Evolutionary conservation across 208 protist species (phyloP).

Genomic region (Leishmania aethiopica): DNA sequence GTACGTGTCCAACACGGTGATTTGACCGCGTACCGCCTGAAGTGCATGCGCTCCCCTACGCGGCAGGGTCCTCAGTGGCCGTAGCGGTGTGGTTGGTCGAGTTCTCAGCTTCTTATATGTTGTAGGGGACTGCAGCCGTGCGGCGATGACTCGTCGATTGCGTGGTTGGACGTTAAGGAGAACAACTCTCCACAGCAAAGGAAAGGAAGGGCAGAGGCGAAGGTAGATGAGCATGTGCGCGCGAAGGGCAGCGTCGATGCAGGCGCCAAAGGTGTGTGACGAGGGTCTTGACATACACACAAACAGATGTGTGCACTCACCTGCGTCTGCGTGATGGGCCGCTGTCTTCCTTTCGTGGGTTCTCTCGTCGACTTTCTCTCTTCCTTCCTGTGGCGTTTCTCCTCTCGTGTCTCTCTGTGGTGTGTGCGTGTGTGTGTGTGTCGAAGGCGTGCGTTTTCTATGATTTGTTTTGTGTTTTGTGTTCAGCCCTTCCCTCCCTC

Average conservation of each 20-base stretch:
- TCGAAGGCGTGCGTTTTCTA: too few species aligned
- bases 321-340: neutral
- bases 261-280: neutral
- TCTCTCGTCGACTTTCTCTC: neutral
- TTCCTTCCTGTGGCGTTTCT: neutral
- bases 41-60: neutral
- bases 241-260: neutral
- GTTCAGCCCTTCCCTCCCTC: neutral
- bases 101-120: neutral
- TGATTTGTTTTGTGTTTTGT: neutral
- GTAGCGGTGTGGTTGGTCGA: too few species aligned
- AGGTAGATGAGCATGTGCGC: neutral
- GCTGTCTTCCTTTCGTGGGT: neutral
- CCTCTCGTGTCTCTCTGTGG: neutral
- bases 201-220: neutral
- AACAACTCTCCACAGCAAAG: too few species aligned
- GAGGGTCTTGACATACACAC: neutral
- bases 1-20: constrained; percentile 13
- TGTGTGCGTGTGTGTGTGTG: too few species aligned
- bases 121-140: neutral
- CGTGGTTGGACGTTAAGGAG: neutral
- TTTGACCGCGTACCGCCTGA: neutral
- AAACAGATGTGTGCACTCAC: neutral
- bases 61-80: neutral
- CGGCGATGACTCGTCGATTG: neutral